Conservation (phyloP, 1,139 yeast genomes). For the Candida albicans region DNA sequence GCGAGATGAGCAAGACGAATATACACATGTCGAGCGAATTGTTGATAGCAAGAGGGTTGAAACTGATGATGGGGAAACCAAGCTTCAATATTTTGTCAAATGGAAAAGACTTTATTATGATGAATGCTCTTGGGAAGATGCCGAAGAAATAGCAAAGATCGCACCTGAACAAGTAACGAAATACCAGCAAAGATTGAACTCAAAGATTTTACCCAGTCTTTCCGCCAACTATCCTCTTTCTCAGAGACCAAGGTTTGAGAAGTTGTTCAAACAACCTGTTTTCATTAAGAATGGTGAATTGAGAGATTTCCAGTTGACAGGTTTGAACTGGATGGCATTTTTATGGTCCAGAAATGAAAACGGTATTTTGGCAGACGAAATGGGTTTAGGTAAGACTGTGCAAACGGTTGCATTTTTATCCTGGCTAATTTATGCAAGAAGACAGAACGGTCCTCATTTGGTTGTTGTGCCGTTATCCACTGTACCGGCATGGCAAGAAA, state of each 20-base stretch:
- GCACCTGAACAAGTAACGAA: constrained; percentile 85
- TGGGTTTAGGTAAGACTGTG: constrained; percentile 98
- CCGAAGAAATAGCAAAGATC: constrained; percentile 76
- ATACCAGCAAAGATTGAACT: constrained; percentile 77
- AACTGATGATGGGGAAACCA: constrained; percentile 55
- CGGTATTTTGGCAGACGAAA: constrained; percentile 97
- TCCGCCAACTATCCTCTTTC: constrained; percentile 72
- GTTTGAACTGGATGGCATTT: constrained; percentile 99
- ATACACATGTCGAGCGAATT: constrained; percentile 83
- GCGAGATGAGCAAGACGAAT: constrained; percentile 82
- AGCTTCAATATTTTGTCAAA: constrained; percentile 80
- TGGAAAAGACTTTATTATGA: constrained; percentile 95
- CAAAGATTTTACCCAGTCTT: constrained; percentile 80
- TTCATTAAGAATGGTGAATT: constrained; percentile 90
- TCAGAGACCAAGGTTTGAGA: constrained; percentile 86
- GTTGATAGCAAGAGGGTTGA: constrained; percentile 79
- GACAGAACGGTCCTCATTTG: constrained; percentile 95
- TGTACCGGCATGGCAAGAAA: constrained; percentile 98
- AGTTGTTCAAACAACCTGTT: constrained; percentile 80
- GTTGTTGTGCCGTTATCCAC: constrained; percentile 97
- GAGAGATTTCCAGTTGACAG: constrained; percentile 96
- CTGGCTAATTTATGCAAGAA: constrained; percentile 90
- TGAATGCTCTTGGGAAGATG: constrained; percentile 97
- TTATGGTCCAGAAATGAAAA: constrained; percentile 97
- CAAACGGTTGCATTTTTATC: constrained; percentile 94